These are phyloP conservation scores for Monosporozyma servazzii DNA, from an alignment of 805 yeast genomes.

Conservation along the genomic window DNA sequence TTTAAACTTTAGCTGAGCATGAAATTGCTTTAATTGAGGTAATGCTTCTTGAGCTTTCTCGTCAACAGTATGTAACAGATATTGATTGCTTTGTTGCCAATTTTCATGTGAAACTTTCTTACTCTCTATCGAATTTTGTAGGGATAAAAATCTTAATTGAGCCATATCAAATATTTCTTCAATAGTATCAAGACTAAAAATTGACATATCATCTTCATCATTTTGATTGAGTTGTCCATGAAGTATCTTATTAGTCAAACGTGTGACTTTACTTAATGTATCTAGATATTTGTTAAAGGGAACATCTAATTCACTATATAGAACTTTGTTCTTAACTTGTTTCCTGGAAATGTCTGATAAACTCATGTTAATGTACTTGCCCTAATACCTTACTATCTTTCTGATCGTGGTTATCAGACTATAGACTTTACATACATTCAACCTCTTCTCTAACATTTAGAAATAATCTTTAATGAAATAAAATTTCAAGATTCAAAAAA, in stretches of 20 bases:
- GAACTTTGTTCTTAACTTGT: conserved; percentile 19
- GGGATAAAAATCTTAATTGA: conserved; percentile 17
- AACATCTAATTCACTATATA: conserved; percentile 20
- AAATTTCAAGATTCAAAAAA: background rate
- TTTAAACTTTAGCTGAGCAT: conserved; percentile 5
- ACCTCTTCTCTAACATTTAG: background rate
- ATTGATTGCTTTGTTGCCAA: conserved; percentile 19
- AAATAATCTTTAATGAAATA: background rate
- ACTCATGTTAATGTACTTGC: background rate
- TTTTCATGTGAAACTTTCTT: conserved; percentile 18
- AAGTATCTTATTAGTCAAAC: conserved; percentile 13
- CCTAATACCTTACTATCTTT: background rate
- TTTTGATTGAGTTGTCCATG: conserved; percentile 15
- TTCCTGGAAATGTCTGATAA: conserved; percentile 2
- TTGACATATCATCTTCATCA: conserved; percentile 6
- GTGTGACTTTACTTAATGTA: conserved; percentile 13
- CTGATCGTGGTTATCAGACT: background rate
- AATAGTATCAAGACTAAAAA: conserved; percentile 9
- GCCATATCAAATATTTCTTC: conserved; percentile 9
- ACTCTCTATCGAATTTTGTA: conserved; percentile 20
- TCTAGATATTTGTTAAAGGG: conserved; percentile 21
- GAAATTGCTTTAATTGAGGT: conserved; percentile 11
- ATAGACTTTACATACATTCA: background rate
- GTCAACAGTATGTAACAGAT: conserved; percentile 9
- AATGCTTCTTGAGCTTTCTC: conserved; percentile 7